Conservation (phyloP, 75 land plant species). For the Cryptomeria japonica region DNA sequence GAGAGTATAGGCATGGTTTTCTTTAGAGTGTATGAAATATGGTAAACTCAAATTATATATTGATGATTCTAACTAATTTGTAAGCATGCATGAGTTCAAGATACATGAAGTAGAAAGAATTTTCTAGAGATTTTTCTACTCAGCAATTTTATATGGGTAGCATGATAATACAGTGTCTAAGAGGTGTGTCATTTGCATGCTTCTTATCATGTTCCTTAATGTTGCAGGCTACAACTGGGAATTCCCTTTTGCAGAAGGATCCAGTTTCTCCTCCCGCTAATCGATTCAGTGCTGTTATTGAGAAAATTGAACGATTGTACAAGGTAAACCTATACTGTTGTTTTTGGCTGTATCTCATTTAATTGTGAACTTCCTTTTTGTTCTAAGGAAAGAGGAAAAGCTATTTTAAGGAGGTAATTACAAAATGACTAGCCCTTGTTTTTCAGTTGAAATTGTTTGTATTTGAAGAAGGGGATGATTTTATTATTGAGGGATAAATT, state of each 20-base stretch:
- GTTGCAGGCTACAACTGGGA: constrained; percentile 9
- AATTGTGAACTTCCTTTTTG: neutral
- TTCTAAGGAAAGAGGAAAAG: neutral
- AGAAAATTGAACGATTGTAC: constrained; percentile 87
- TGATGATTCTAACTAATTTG: neutral
- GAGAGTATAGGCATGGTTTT: neutral
- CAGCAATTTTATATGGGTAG: neutral
- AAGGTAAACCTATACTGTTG: constrained; percentile 38
- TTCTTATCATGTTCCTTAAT: neutral
- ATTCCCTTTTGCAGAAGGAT: constrained; percentile 9
- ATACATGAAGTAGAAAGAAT: neutral
- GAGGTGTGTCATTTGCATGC: neutral
- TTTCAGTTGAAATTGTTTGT: neutral
- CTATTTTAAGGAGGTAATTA: neutral
- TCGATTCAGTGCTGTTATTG: constrained; percentile 87
- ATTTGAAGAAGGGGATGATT: neutral
- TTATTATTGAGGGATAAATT: neutral
- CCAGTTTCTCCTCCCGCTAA: constrained; percentile 32
- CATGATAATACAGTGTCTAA: neutral
- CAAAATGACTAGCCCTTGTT: neutral
- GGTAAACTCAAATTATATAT: neutral
- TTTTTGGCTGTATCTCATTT: neutral
- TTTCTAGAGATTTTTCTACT: neutral
- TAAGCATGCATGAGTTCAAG: neutral
- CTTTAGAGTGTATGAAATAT: neutral